A percentile compares a stretch with the other conserved stretches of the same genome.
Evolutionary conservation across 345 rosid genomes (phyloP).

Genomic region (Noccaea caerulescens): DNA sequence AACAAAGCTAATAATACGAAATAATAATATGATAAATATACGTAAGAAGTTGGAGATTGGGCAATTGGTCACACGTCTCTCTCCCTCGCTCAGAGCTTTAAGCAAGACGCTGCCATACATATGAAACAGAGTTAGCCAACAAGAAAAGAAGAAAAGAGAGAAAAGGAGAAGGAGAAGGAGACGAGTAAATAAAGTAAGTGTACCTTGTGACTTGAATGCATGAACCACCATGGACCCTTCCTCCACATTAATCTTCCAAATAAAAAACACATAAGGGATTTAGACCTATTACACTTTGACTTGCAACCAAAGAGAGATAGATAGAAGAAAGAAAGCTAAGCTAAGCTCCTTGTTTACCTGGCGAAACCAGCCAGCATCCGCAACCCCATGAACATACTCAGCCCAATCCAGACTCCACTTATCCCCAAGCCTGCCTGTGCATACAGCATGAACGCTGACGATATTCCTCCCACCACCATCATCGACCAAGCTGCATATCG

Average conservation of each 20-base stretch:
- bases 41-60: neutral
- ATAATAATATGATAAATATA: neutral
- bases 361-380: slow-evolving; percentile 74
- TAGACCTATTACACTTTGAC: neutral
- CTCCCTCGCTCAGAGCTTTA: slow-evolving; percentile 6
- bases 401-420: slow-evolving; percentile 88
- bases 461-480: slow-evolving; percentile 79
- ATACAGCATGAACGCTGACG: slow-evolving; percentile 68
- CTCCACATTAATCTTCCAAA: slow-evolving; percentile 58
- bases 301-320: neutral
- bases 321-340: neutral
- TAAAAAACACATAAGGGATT: slow-evolving; percentile 13
- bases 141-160: neutral
- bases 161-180: neutral
- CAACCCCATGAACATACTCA: slow-evolving; percentile 86
- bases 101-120: slow-evolving; percentile 41
- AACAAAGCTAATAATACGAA: slow-evolving; percentile 10
- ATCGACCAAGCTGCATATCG: slow-evolving; percentile 84
- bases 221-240: slow-evolving; percentile 97
- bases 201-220: slow-evolving; percentile 54
- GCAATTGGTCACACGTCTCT: neutral
- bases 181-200: neutral
- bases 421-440: slow-evolving; percentile 65
- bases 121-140: slow-evolving; percentile 10
- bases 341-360: slow-evolving; percentile 52